A percentile compares a stretch with the other conserved stretches of the same genome.
phyloP scores from a whole-genome alignment of 2,329 filamentous ascomycete genomes.

The Alternaria triticimaculans region DNA sequence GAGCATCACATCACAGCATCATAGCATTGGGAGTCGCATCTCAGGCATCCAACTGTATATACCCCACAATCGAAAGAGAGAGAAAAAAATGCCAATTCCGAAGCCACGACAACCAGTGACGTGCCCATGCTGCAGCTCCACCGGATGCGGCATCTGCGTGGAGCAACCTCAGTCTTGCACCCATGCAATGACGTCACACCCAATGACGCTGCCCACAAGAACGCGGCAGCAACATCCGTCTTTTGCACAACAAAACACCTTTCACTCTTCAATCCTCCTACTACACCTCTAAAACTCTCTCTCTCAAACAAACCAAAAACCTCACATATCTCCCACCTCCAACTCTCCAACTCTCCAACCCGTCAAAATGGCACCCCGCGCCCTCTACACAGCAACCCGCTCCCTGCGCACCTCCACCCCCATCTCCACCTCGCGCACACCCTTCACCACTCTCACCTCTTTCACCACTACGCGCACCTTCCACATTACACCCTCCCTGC shows the following conservation, averaged over 20 bases:
- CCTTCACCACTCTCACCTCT: background rate
- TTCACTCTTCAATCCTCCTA: background rate
- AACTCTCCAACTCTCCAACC: background rate
- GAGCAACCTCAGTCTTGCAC: background rate
- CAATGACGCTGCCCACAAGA: background rate
- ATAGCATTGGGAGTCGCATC: background rate
- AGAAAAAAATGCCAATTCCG: background rate
- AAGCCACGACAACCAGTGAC: background rate
- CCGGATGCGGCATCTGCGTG: background rate
- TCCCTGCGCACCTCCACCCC: slow-evolving; percentile 6
- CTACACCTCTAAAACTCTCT: background rate
- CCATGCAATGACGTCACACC: slow-evolving; percentile 3
- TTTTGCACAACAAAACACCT: background rate
- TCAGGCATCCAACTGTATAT: background rate
- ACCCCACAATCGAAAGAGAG: background rate
- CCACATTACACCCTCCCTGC: slow-evolving; percentile 36
- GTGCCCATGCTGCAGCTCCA: background rate
- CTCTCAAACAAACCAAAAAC: background rate
- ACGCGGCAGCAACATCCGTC: slow-evolving; percentile 4
- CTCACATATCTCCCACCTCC: background rate
- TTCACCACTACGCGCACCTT: slow-evolving; percentile 30
- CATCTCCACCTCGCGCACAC: background rate
- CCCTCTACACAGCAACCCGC: slow-evolving; percentile 20
- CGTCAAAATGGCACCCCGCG: slow-evolving; percentile 22
- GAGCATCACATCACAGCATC: slow-evolving; percentile 3